Percentiles rank a stretch among this genome's conserved stretches.
Conservation (phyloP, 495 filamentous ascomycete genomes). For the Annulohypoxylon stygium region DNA sequence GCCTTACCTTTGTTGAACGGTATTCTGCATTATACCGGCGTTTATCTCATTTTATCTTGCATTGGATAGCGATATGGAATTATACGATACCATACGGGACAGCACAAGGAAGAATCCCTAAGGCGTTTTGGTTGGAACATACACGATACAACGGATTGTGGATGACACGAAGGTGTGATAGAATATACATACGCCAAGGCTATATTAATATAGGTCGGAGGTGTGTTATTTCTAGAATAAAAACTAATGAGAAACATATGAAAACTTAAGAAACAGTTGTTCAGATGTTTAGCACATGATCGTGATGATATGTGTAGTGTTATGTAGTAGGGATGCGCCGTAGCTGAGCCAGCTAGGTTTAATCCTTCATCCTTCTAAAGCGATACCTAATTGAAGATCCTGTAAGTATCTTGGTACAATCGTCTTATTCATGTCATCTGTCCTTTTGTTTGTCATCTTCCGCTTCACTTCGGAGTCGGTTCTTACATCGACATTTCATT, state of each 20-base stretch:
- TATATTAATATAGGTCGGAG: neutral
- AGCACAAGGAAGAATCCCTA: conserved; percentile 33
- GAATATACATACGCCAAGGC: conserved; percentile 12
- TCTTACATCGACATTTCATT: neutral
- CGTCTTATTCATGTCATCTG: neutral
- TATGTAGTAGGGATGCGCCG: neutral
- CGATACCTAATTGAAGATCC: neutral
- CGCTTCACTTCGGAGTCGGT: neutral
- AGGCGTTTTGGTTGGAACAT: conserved; percentile 34
- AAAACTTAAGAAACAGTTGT: neutral
- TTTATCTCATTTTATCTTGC: conserved; percentile 11
- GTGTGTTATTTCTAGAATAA: neutral
- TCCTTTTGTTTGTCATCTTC: neutral
- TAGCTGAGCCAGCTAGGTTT: neutral
- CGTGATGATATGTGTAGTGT: neutral
- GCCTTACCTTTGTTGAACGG: neutral
- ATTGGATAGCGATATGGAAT: conserved; percentile 31
- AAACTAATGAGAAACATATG: neutral
- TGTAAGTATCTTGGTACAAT: neutral
- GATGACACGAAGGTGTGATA: neutral
- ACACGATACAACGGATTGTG: neutral
- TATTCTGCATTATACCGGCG: conserved; percentile 27
- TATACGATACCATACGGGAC: conserved; percentile 31
- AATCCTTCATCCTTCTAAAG: conserved; percentile 1
- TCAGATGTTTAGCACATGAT: neutral